These are phyloP conservation scores for Nothophaeocryptopus gaeumannii DNA, from an alignment of 2,329 filamentous ascomycete species.

Conservation along the genomic window DNA sequence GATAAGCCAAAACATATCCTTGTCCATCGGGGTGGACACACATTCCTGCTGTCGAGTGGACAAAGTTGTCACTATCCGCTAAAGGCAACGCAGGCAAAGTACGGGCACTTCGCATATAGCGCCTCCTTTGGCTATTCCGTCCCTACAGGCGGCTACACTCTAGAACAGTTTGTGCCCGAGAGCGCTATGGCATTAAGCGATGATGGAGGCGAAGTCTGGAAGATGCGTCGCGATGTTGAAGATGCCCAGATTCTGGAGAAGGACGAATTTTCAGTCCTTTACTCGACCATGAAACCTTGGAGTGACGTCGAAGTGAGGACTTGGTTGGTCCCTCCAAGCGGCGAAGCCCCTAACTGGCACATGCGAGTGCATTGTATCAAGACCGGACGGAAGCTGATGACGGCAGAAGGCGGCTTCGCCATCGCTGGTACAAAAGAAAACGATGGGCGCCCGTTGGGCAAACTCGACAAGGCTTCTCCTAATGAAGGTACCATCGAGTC, in stretches of 20 bases:
- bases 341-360: slow-evolving; percentile 65
- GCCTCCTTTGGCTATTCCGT: slow-evolving; percentile 75
- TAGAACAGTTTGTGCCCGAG: slow-evolving; percentile 74
- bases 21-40: slow-evolving; percentile 65
- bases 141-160: slow-evolving; percentile 69
- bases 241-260: slow-evolving; percentile 61
- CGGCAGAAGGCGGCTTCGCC: slow-evolving; percentile 72
- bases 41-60: slow-evolving; percentile 71
- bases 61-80: slow-evolving; percentile 81
- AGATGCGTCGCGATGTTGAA: slow-evolving; percentile 66
- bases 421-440: slow-evolving; percentile 60
- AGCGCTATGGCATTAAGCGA: slow-evolving; percentile 74
- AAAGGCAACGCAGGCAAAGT: slow-evolving; percentile 78
- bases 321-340: slow-evolving; percentile 61
- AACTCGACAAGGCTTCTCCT: slow-evolving; percentile 35
- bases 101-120: slow-evolving; percentile 75
- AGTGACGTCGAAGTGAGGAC: slow-evolving; percentile 65
- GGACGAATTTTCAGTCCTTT: slow-evolving; percentile 57
- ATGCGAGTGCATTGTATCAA: slow-evolving; percentile 62
- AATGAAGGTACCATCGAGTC: slow-evolving; percentile 44
- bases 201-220: slow-evolving; percentile 76
- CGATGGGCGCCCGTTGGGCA: slow-evolving; percentile 55
- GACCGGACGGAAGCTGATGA: slow-evolving; percentile 61
- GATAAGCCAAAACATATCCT: slow-evolving; percentile 71
- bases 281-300: slow-evolving; percentile 70